Percentiles rank a stretch among this genome's conserved stretches.
phyloP scores from a whole-genome alignment of 345 rosid genomes.

The Dovyalis caffra region DNA sequence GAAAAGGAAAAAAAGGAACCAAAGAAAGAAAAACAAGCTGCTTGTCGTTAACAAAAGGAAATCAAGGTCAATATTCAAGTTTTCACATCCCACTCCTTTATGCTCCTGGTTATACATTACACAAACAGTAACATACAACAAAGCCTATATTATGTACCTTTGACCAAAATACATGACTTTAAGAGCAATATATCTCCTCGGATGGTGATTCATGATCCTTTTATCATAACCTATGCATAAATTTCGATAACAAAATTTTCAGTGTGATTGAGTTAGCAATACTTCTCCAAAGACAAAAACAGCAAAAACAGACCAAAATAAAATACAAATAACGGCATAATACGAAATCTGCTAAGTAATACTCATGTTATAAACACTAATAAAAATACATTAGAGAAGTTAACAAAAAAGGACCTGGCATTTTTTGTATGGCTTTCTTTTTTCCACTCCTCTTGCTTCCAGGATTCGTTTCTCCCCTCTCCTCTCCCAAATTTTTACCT shows the following conservation, averaged over 20 bases:
- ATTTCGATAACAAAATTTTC: too few relatives aligned
- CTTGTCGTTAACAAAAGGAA: background rate
- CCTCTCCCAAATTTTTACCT: constrained; percentile 22
- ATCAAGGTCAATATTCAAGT: background rate
- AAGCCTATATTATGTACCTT: too few relatives aligned
- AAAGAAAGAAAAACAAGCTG: background rate
- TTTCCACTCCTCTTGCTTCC: constrained; percentile 20
- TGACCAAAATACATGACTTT: constrained; percentile 91
- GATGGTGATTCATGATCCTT: constrained; percentile 31
- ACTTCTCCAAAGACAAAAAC: too few relatives aligned
- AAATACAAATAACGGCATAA: too few relatives aligned
- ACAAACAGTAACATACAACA: too few relatives aligned
- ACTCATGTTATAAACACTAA: too few relatives aligned
- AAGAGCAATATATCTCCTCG: constrained; percentile 69
- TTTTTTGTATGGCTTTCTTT: constrained; percentile 33
- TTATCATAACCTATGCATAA: constrained; percentile 19
- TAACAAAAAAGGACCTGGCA: constrained; percentile 22
- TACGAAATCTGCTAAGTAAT: too few relatives aligned
- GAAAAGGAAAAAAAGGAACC: background rate
- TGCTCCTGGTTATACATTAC: too few relatives aligned
- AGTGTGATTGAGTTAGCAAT: too few relatives aligned
- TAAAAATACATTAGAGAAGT: background rate
- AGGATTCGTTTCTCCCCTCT: constrained; percentile 22
- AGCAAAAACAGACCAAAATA: too few relatives aligned
- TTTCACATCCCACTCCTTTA: background rate